Evolutionary conservation across 139 green algal genomes (phyloP), one percentile per base, ranked within the genome.

Genomic region (Tetradesmus lagerheimii): DNA sequence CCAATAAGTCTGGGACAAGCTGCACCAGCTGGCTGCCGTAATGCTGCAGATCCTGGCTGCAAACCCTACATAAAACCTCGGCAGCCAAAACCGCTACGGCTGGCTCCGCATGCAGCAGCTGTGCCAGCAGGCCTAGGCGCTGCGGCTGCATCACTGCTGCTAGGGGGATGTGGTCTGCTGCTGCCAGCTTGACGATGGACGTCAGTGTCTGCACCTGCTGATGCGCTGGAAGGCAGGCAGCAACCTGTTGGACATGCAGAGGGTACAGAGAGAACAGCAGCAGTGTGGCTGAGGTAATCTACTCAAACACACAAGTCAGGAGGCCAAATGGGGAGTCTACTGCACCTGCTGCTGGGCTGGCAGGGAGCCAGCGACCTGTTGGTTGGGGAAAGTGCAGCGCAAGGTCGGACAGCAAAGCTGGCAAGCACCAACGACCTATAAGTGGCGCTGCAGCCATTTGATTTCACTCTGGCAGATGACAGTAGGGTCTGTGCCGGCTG

Each of bases 61-160:
- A 76, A 20, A 87, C 81, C 39, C 85, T 43, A 39, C 85, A 89
- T 27, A 83, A 39, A 9, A 75, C 71, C 35, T 89, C 85, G n/a
- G 85, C 71, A 18, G 85, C 67, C 39, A 89, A 41, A 29, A 89
- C 85, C 6, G 85, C 67, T 4, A 89, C 71, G 14, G 27, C 9
- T 45, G 85, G 85, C 4, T 82, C 85, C 31, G 62, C 41, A 39
- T 16, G 12, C 41, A 89, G 20, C 29, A 89, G 41, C 20, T 15
- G 18, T 29, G 53, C 25, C 85, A 80, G 53, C 1, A 89, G 71
- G 16, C 9, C 31, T 27, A 83, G 85, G 11, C 53, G 76, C 39
- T 34, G 23, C 1, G 5, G 18, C 16, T 45, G 12, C 67, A 76
- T 50, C 0, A 89, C 15, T 18, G 37, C 15, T n/a, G 83, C 20